Evolutionary conservation across 164 flowering plant genomes (phyloP), one percentile per base, ranked within the genome.

Genomic region (Liriodendron chinense): DNA sequence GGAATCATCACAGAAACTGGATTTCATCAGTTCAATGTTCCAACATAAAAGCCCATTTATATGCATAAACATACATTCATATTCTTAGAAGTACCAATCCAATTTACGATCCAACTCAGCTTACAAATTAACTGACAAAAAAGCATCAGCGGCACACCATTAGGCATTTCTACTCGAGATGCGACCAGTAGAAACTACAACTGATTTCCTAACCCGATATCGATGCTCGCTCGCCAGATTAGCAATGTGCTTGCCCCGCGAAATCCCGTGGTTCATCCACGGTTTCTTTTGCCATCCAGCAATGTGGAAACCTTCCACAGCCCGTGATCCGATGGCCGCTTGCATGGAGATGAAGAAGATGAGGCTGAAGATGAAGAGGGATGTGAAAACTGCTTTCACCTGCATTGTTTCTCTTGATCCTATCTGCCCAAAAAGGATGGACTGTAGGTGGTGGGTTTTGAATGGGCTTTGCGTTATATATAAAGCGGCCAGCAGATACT

Each of bases 231-330:
- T 72, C 0, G 85, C 72, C 6, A 81, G 86, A 64, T 83, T 83
- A 65, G 84, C 75, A 48, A 89, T 84, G 65, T 86, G 93, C 53
- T 84, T 82, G 16, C 93, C 88, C 1, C 90, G 84, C 56, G 61
- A 74, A 80, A 86, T 86, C 57, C 93, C 90, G 34, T 88, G 91
- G 68, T 90, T 90, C 85, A 86, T 84, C 88, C 86, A 76, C 34
- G 76, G 83, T 78, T 78, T 76, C 78, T 75, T 81, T 25, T 78
- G 64, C 84, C 84, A 74, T 26, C 21, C 28, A n/a, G 25, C 59
- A 22, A 22, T 68, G 21, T 62, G 74, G 7, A 7, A 10, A 68
- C 34, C 61, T 12, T 28, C 70, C 9, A 26, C 8, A 4, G 57
- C 69, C 25, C 2, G 53, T 6, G 13, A 23, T 20, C 47, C 69